Evolutionary conservation across 306 rosid species (phyloP), one percentile per base, ranked within the genome.

Genomic region (Cotoneaster glaucophyllus): DNA sequence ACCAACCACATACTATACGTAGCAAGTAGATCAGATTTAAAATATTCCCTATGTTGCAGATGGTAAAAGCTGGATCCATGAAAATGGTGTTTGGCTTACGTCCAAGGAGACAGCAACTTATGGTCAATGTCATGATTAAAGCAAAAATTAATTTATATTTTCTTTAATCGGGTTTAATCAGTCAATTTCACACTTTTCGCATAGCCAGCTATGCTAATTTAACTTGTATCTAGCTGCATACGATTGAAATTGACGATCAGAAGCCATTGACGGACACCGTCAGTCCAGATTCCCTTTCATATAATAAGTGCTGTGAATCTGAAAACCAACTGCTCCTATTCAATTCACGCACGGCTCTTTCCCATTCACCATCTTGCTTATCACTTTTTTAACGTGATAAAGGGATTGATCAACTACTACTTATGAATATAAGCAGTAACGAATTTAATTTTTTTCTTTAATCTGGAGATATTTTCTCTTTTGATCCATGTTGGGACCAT

Each of bases 271-370:
- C 8, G 15, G 3, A 8, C 54, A 48, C 11, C 44, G 44, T 41
- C 8, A 6, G 37, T 59, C 70, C 78, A 22, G 76, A 43, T 56
- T 69, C 66, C 54, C 78, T 83, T 71, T 69, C 24, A 58, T 6
- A 29, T 6, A 29, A 11, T 3, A 11, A 1, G 24, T 6, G 4
- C 8, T 2, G 52, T 76, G 79, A 76, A 67, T 2, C 45, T 77
- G 79, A 81, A 67, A 79, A 44, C 65, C 65, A 31, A 5, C 4
- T 8, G 48, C 39, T 67, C 79, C 45, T 71, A 70, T 86, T 58
- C 62, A 81, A 68, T 74, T 79, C 2, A 19, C 11, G 6, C 43
- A 80, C 78, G 86, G 71, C 79, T 26, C 74, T 18, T 63, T 39
- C 32, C n/a, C 2, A 19, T 58, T n/a, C 50, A 11, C 21, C 32